These are phyloP conservation scores for Platanthera guangdongensis DNA, from an alignment of 106 monocot genomes.

Conservation along the genomic window DNA sequence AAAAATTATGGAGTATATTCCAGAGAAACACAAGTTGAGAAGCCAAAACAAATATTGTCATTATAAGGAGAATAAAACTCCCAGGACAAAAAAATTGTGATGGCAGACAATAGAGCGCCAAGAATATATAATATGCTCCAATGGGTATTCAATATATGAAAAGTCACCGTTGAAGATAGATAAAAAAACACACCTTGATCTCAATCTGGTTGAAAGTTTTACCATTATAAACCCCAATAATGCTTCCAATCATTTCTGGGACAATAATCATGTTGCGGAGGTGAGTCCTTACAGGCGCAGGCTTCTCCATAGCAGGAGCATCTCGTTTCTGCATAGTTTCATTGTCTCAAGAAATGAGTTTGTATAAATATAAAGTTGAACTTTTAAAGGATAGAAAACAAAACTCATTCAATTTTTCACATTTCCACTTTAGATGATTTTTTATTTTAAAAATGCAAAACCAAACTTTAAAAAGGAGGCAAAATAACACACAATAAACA, in stretches of 20 bases:
- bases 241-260: constrained; percentile 53
- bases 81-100: neutral
- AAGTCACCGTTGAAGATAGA: neutral
- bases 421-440: neutral
- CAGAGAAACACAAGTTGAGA: too few species aligned
- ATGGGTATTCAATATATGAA: neutral
- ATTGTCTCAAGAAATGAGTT: neutral
- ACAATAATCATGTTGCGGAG: constrained; percentile 52
- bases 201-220: constrained; percentile 55
- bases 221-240: constrained; percentile 47
- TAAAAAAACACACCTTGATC: constrained; percentile 25
- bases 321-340: constrained; percentile 27
- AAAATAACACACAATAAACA: neutral
- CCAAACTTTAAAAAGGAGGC: neutral
- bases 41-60: too few species aligned
- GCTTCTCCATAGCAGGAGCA: constrained; percentile 40
- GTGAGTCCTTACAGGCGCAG: constrained; percentile 44
- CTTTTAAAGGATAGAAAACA: neutral
- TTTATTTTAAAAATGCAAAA: too few species aligned
- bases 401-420: neutral
- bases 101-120: neutral
- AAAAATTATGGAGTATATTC: too few species aligned
- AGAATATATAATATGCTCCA: neutral
- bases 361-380: neutral
- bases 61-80: too few species aligned